Evolutionary conservation across 805 yeast species (phyloP).

Genomic region (Myxozyma melibiosi): DNA sequence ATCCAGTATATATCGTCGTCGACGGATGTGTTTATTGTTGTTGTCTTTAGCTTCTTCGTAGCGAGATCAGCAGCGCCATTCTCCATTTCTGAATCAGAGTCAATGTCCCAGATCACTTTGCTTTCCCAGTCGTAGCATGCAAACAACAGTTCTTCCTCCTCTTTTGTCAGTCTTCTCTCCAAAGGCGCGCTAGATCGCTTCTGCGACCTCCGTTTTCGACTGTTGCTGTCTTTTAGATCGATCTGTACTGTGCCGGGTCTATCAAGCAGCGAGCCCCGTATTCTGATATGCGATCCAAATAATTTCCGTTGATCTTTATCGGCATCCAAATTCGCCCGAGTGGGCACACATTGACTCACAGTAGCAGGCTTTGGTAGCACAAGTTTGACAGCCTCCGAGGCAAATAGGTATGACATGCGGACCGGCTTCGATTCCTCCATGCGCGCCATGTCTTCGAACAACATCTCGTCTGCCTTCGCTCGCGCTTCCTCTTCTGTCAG

Average conservation of each 20-base stretch:
- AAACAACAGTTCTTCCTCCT: constrained; percentile 28
- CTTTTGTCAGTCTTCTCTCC: constrained; percentile 7
- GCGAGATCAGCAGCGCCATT: neutral
- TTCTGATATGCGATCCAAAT: constrained; percentile 20
- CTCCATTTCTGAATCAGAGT: constrained; percentile 17
- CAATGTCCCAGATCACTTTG: constrained; percentile 29
- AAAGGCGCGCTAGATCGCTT: neutral
- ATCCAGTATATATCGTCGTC: constrained; percentile 26
- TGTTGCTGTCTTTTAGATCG: neutral
- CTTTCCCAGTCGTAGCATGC: constrained; percentile 35
- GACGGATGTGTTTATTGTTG: neutral
- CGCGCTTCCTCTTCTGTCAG: constrained; percentile 7
- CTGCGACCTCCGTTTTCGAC: constrained; percentile 4
- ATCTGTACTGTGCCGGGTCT: constrained; percentile 23
- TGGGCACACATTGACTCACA: constrained; percentile 49
- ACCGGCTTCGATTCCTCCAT: constrained; percentile 11
- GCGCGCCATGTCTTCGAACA: constrained; percentile 17
- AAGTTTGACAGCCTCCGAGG: constrained; percentile 61
- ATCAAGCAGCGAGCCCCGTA: constrained; percentile 18
- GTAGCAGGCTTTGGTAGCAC: constrained; percentile 54
- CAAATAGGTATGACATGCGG: constrained; percentile 48
- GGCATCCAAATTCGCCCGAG: constrained; percentile 60
- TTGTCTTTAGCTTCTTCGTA: neutral
- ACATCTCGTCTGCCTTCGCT: constrained; percentile 12
- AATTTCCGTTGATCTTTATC: constrained; percentile 59